These are phyloP conservation scores for Phylloboletellus chloephorus DNA, from an alignment of 1,284 basidiomycete genomes.

Conservation along the genomic window DNA sequence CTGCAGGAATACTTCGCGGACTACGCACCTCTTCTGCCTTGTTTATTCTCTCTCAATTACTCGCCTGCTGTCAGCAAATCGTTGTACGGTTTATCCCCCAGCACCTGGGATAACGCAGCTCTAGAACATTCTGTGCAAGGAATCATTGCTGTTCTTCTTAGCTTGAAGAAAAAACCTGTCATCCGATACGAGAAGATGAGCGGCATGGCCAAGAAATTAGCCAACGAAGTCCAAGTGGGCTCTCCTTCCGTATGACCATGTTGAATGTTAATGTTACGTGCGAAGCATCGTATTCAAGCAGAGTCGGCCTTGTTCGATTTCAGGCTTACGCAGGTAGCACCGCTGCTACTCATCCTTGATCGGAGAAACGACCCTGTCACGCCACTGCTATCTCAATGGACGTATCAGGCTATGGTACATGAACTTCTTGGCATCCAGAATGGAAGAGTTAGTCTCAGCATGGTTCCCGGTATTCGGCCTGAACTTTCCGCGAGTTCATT, in stretches of 20 bases:
- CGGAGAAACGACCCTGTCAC: slow-evolving; percentile 97
- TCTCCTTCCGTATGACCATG: slow-evolving; percentile 2
- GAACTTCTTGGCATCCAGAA: slow-evolving; percentile 93
- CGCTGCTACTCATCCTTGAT: slow-evolving; percentile 77
- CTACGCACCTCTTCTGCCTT: slow-evolving; percentile 83
- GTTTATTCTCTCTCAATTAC: slow-evolving; percentile 86
- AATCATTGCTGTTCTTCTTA: slow-evolving; percentile 84
- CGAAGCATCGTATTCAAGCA: slow-evolving; percentile 64
- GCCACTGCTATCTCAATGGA: slow-evolving; percentile 97
- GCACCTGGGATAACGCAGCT: slow-evolving; percentile 67
- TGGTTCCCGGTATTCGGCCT: slow-evolving; percentile 82
- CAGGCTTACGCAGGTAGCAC: slow-evolving; percentile 67
- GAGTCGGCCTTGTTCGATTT: slow-evolving; percentile 77
- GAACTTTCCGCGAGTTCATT: slow-evolving; percentile 70
- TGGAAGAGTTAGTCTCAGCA: slow-evolving; percentile 81
- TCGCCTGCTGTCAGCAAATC: slow-evolving; percentile 57
- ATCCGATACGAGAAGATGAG: slow-evolving; percentile 96
- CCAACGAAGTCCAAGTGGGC: slow-evolving; percentile 76
- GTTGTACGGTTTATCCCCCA: slow-evolving; percentile 64
- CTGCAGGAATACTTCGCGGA: slow-evolving; percentile 92
- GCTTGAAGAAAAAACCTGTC: slow-evolving; percentile 92
- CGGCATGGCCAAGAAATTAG: slow-evolving; percentile 85
- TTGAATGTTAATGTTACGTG: slow-evolving; percentile 9
- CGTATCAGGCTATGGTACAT: slow-evolving; percentile 99
- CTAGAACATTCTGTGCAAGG: slow-evolving; percentile 79